Evolutionary conservation across 1,284 basidiomycete species (phyloP), one percentile per base, ranked within the genome.

Genomic region (Phaffia rhodozyma): DNA sequence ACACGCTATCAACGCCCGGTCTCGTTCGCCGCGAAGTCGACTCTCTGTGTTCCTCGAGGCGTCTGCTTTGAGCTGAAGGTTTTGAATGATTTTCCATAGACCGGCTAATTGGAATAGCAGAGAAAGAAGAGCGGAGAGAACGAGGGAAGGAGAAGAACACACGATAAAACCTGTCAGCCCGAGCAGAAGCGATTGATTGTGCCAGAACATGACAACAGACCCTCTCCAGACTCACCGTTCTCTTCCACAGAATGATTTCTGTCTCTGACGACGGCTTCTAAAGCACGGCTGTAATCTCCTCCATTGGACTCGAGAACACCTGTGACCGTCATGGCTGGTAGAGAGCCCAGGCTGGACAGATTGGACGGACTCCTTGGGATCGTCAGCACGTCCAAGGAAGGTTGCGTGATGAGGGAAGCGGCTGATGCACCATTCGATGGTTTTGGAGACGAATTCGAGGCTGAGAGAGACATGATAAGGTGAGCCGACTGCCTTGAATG

Each of bases 241-340:
- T 62, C 52, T 32, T 55, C 61, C 2, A 62, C 27, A 1, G 57
- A 55, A 3, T 56, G 32, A 50, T 62, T 62, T 25, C 61, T 48
- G 23, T 62, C 53, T 9, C 21, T 11, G 20, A 62, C 52, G 48
- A 62, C 43, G 6, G 27, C 13, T 6, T 57, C 55, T n/a, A 62
- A 34, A 6, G 61, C 61, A n/a, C 48, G 54, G 27, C 29, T 27
- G 20, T 48, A 25, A 25, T 62, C 61, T 6, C 61, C 61, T 21
- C 57, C 32, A 5, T 48, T 55, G 38, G 30, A 43, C 1, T 21
- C 47, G 29, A 62, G 61, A 23, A 48, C 61, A 25, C 38, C 34
- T 11, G 43, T 34, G 55, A 56, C 47, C n/a, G 61, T 50, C 47
- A 62, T 54, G 54, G 55, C 38, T 43, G 38, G 38, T 11, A 43